Percentiles rank a stretch among this genome's conserved stretches.
phyloP scores from a whole-genome alignment of 352 stramenopile species.

The Phytophthora nicotianae region DNA sequence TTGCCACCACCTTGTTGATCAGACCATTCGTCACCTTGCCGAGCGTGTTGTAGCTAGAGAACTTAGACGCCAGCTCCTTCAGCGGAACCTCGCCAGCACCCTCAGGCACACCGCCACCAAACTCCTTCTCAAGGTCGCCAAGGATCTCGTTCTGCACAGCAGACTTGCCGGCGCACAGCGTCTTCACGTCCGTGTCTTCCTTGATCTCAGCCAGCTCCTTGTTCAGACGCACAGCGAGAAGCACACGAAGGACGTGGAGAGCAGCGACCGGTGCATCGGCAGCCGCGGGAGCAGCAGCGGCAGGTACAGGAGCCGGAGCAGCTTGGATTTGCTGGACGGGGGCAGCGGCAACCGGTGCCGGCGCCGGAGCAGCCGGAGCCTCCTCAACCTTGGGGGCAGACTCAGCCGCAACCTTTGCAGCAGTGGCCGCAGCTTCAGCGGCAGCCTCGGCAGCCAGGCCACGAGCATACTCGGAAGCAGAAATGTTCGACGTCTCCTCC shows the following conservation, averaged over 20 bases:
- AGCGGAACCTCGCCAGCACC: conserved; percentile 77
- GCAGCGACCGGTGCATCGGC: conserved; percentile 68
- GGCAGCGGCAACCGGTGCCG: conserved; percentile 32
- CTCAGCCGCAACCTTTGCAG: conserved; percentile 55
- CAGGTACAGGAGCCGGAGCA: conserved; percentile 21
- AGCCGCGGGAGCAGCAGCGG: conserved; percentile 23
- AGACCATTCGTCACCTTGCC: conserved; percentile 70
- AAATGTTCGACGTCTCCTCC: conserved; percentile 63
- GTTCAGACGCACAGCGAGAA: conserved; percentile 78
- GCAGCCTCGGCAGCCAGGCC: conserved; percentile 22
- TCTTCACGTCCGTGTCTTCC: conserved; percentile 79
- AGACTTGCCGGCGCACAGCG: conserved; percentile 82
- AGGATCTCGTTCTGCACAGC: conserved; percentile 90
- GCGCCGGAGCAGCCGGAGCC: conserved; percentile 35
- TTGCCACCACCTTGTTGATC: conserved; percentile 77
- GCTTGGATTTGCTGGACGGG: conserved; percentile 30
- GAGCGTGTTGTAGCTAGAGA: conserved; percentile 71
- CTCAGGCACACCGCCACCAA: conserved; percentile 69
- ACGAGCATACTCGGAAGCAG: conserved; percentile 69
- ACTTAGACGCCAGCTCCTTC: conserved; percentile 71
- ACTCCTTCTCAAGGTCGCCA: conserved; percentile 89
- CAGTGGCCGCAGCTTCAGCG: conserved; percentile 35
- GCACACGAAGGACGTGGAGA: conserved; percentile 75
- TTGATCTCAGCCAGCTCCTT: conserved; percentile 74
- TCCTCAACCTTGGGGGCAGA: conserved; percentile 35